Evolutionary conservation across 1,284 basidiomycete species (phyloP), one percentile per base, ranked within the genome.

Genomic region (Rhodotorula sp.): DNA sequence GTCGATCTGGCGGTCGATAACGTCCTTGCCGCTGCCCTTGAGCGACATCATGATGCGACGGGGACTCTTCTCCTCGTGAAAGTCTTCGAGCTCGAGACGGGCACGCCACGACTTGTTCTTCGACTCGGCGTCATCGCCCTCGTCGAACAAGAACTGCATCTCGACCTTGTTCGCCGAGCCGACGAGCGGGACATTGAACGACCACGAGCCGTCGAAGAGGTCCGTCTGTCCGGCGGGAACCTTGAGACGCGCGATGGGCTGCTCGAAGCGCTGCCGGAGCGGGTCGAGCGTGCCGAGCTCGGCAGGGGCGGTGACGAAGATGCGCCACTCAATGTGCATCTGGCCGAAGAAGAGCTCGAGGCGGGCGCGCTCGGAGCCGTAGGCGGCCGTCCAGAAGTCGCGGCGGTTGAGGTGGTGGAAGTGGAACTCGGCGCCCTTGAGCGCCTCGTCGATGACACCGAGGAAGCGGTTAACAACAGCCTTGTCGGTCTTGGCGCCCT

Each of bases 321-420:
- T 81, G 18, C 89, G 85, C 94, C 94, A 97, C 79, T 94, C 90
- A 0, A 90, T 88, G 63, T 87, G 86, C 74, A 87, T 84, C 9
- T 87, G 87, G 76, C 92, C 86, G 18, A 97, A 83, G 62, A 86
- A 84, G 20, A 96, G 84, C 77, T 95, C 90, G 46, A 95, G 84
- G 1, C 81, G 83, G 5, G 89, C 92, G 0, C 83, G 79, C 0
- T 88, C 83, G 0, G 91, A 90, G 69, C 88, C 87, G 80, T 91
- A 97, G 18, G 87, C 83, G 0, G 86, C 91, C 37, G 86, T 87
- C 94, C 94, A 97, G 52, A 88, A 86, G 72, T 90, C 88, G 78
- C 94, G 92, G 46, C 94, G 87, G 79, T 91, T 92, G 47, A 90
- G 84, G 73, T 89, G 88, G n/a, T 88, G 86, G 79, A 94, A 96